Evolutionary conservation across 176 grass and related monocot genomes (phyloP).

Genomic region (Eleusine indica): DNA sequence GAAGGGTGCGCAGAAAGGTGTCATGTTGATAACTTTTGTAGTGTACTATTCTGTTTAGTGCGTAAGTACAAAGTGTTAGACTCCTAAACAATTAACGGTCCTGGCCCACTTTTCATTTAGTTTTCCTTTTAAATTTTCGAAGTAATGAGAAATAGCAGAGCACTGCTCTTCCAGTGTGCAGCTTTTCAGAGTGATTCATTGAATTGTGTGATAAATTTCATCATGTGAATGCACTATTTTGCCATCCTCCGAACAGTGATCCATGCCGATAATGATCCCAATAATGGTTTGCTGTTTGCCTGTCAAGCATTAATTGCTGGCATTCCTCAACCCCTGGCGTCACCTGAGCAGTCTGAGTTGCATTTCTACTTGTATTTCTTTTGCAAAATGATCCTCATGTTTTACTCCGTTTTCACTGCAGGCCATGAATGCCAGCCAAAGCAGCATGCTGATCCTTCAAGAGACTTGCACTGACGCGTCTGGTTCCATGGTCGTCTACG

Average conservation of each 20-base stretch:
- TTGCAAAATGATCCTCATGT: not conserved
- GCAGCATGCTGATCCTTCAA: conserved; percentile 98
- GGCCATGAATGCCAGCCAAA: conserved; percentile 84
- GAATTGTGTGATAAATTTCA: not conserved
- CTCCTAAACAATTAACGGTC: conserved; percentile 14
- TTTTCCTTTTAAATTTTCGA: not conserved
- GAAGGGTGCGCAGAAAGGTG: conserved; percentile 39
- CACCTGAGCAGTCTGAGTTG: not conserved
- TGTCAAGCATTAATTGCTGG: conserved; percentile 10
- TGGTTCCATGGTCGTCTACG: conserved; percentile 94
- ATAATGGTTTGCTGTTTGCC: conserved; percentile 23
- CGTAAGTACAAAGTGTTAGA: conserved; percentile 14
- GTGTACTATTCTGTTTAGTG: not conserved
- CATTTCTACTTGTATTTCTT: not conserved
- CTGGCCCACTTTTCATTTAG: not conserved
- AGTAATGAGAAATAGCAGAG: not conserved
- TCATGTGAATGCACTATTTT: not conserved
- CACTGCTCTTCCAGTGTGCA: not conserved
- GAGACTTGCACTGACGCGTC: conserved; percentile 93
- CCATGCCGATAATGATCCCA: not conserved
- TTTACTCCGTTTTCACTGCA: conserved; percentile 32
- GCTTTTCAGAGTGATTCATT: not conserved
- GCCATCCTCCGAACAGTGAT: conserved; percentile 4
- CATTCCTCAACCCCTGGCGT: conserved; percentile 6
- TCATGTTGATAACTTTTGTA: conserved; percentile 50